These are phyloP conservation scores for Apiotrichum domesticum DNA, from an alignment of 1,284 basidiomycete species.

Conservation along the genomic window DNA sequence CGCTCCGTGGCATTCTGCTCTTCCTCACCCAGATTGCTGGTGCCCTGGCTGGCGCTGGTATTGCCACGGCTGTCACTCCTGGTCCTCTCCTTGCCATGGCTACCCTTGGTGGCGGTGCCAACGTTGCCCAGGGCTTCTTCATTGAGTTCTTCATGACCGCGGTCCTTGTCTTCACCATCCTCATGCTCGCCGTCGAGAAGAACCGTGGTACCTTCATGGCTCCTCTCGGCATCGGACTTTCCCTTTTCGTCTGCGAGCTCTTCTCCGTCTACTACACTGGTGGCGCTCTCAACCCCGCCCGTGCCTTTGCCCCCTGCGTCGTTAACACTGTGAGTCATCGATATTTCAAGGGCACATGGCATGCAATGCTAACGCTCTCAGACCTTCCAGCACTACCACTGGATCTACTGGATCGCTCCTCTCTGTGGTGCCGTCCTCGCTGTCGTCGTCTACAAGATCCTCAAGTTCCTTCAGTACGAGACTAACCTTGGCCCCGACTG, in stretches of 20 bases:
- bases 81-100: conserved; percentile 43
- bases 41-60: conserved; percentile 48
- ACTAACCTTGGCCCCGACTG: conserved; percentile 25
- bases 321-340: conserved; percentile 14
- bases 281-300: conserved; percentile 45
- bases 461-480: conserved; percentile 30
- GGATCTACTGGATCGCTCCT: conserved; percentile 48
- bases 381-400: conserved; percentile 37
- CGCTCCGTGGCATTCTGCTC: conserved; percentile 44
- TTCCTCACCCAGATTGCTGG: conserved; percentile 48
- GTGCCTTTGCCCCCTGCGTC: conserved; percentile 46
- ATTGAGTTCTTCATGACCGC: conserved; percentile 50
- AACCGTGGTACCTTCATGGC: conserved; percentile 52
- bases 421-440: conserved; percentile 39
- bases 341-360: background rate
- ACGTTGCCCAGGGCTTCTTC: conserved; percentile 35
- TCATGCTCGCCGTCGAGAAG: conserved; percentile 51
- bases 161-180: conserved; percentile 44
- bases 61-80: conserved; percentile 46
- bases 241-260: conserved; percentile 50
- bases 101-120: conserved; percentile 39
- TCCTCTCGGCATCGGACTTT: conserved; percentile 52
- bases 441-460: conserved; percentile 44
- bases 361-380: background rate
- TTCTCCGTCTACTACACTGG: conserved; percentile 47